Evolutionary conservation across 2,329 filamentous ascomycete species (phyloP), one percentile per base, ranked within the genome.

Genomic region (Aspergillus sp.): DNA sequence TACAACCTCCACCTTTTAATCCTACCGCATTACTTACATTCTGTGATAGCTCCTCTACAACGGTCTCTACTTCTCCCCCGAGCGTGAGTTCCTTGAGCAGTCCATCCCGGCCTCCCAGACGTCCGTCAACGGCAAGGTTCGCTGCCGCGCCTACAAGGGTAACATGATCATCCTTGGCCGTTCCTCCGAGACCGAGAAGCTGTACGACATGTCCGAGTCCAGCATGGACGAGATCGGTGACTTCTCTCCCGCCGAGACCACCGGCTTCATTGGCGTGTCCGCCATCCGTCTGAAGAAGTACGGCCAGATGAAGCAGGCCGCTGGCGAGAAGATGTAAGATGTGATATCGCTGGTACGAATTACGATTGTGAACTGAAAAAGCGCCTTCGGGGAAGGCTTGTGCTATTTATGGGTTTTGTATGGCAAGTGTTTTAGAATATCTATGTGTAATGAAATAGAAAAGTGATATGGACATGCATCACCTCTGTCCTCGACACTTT

Each of bases 171-270:
- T 73, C 78, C 71, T 76, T 33, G 73, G 73, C 50, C 72, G 73
- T 49, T 89, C 57, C 70, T 88, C 41, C 84, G 79, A 87, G 70
- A 89, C 86, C 8, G 85, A 87, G 81, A 89, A 89, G 79, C 79
- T 90, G 60, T 90, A 90, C 73, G 82, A 83, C 66, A 84, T 82
- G 76, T 80, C 80, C 67, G 87, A 89, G 79, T 82, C 81, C 61
- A 83, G 79, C 64, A 90, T 90, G 87, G 89, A 91, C 71, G 85
- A 86, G 64, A 82, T 90, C 64, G 86, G 83, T 64, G 84, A 86
- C 75, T 90, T 90, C 71, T 80, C 80, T 65, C 87, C 87, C 17
- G 78, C 78, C 59, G 87, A 89, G 68, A 88, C 87, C 43, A 87
- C 84, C 41, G 86, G 85, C 33, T 88, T 88, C 77, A 86, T 76